phyloP scores from a whole-genome alignment of 1,139 yeast species.

The Kodamaea ohmeri region DNA sequence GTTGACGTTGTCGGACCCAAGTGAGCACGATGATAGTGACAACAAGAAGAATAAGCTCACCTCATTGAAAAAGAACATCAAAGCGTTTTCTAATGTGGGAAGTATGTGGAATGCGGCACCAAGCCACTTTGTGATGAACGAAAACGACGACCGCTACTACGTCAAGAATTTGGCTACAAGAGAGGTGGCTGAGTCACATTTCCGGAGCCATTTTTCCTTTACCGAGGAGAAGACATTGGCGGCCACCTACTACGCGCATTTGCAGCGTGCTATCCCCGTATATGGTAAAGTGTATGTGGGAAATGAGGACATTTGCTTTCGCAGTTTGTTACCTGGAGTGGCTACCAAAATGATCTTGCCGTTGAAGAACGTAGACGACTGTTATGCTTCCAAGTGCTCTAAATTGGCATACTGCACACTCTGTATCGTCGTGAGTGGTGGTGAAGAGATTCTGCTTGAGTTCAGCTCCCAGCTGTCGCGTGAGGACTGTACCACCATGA shows the following conservation, averaged over 20 bases:
- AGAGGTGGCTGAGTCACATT: slow-evolving; percentile 49
- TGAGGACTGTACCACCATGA: slow-evolving; percentile 66
- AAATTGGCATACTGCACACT: slow-evolving; percentile 58
- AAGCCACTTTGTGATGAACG: slow-evolving; percentile 49
- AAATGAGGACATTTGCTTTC: slow-evolving; percentile 63
- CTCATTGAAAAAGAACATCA: slow-evolving; percentile 27
- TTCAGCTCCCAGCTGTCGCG: slow-evolving; percentile 64
- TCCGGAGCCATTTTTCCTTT: slow-evolving; percentile 64
- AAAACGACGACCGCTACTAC: slow-evolving; percentile 45
- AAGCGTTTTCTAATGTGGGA: slow-evolving; percentile 37
- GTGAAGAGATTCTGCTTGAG: slow-evolving; percentile 73
- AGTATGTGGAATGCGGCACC: slow-evolving; percentile 65
- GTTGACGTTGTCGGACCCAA: slow-evolving; percentile 30
- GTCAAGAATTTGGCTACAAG: slow-evolving; percentile 44
- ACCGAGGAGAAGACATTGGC: slow-evolving; percentile 49
- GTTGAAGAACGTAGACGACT: slow-evolving; percentile 63
- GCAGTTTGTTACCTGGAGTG: slow-evolving; percentile 77
- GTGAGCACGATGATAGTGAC: slow-evolving; percentile 18
- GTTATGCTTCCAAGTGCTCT: slow-evolving; percentile 58
- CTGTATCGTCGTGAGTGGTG: slow-evolving; percentile 65
- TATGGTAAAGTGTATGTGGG: slow-evolving; percentile 84
- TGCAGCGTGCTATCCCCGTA: slow-evolving; percentile 68
- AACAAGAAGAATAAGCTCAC: slow-evolving; percentile 17
- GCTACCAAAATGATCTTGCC: slow-evolving; percentile 85
- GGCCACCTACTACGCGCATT: slow-evolving; percentile 70